Evolutionary conservation across 2,329 filamentous ascomycete species (phyloP).

Genomic region (Neodidymelliopsis sp.): DNA sequence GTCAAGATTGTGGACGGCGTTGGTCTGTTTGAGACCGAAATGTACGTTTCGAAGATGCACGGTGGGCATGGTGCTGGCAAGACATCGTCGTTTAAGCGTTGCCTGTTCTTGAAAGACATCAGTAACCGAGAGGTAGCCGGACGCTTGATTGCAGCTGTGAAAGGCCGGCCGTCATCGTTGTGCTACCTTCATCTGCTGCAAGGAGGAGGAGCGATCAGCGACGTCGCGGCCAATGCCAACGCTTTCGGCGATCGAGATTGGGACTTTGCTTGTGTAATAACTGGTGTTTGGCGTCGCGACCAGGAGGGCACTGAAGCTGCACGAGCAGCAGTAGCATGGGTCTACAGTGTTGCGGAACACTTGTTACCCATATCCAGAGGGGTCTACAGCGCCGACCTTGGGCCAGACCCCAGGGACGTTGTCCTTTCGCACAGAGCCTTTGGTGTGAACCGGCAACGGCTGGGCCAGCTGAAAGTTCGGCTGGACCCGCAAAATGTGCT

Average conservation of each 20-base stretch:
- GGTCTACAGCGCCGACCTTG: slow-evolving; percentile 68
- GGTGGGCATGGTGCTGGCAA: slow-evolving; percentile 65
- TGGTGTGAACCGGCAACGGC: slow-evolving; percentile 60
- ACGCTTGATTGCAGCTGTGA: slow-evolving; percentile 56
- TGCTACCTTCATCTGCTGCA: slow-evolving; percentile 72
- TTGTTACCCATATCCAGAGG: slow-evolving; percentile 62
- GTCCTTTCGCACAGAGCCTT: slow-evolving; percentile 63
- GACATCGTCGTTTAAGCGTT: slow-evolving; percentile 71
- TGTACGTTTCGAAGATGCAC: slow-evolving; percentile 68
- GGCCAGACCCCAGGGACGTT: slow-evolving; percentile 66
- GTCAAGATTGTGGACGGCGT: slow-evolving; percentile 55
- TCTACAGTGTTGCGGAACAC: slow-evolving; percentile 59
- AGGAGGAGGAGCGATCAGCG: slow-evolving; percentile 61
- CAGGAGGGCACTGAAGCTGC: slow-evolving; percentile 57
- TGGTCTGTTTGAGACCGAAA: slow-evolving; percentile 64
- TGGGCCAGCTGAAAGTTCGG: slow-evolving; percentile 60
- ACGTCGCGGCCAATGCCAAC: slow-evolving; percentile 56
- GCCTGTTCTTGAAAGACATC: slow-evolving; percentile 65
- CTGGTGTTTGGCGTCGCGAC: slow-evolving; percentile 66
- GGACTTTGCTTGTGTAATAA: slow-evolving; percentile 70
- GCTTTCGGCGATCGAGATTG: slow-evolving; percentile 71
- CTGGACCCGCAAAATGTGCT: slow-evolving; percentile 62
- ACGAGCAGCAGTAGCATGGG: slow-evolving; percentile 58
- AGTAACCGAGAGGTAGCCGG: slow-evolving; percentile 43
- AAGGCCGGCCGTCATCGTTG: slow-evolving; percentile 58